Base-by-base conservation (phyloP, 495 filamentous ascomycete genomes). In the Elasticomyces elasticus region DNA sequence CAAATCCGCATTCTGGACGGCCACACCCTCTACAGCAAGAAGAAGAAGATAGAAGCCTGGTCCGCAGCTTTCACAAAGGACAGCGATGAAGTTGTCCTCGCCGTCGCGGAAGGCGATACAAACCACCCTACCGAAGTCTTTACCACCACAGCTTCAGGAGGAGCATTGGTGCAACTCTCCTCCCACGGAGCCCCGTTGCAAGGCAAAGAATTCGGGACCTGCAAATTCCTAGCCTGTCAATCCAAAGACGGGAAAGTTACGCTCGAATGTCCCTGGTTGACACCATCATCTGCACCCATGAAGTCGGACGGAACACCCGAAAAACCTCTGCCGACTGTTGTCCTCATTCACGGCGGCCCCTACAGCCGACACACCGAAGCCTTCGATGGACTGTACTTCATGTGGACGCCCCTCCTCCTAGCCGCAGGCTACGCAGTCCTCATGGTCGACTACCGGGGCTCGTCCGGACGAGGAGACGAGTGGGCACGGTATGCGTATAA, bases 271-370 rank as follows among this genome's bases (percentile, higher is more conserved):
- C 43, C 46, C 22, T 51, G 19, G 12, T 6, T 50, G 30, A 30
- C 40, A 7, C 56, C 55, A 1, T 28, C 43, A 27, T 10, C 43
- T 15, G 33, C 45, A 1, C 23, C 43, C 9, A 17, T 26, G 15
- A 20, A 42, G 2, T 2, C 20, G 1, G 27, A 42, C 47, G 30
- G 33, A n/a, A 51, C 33, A 23, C 54, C 52, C 25, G 7, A 15
- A n/a, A 57, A 46, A 44, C 61, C 65, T 15, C 53, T 59, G n/a
- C 60, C 68, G 43, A 66, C 66, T 13, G 52, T 64, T n/a, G 60
- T 70, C 37, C 50, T 64, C 31, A 55, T 64, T 44, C 68, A 70
- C 52, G 68, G 68, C 40, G 68, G 68, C 13, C 68, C 68, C 11
- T 58, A 66, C 56, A 45, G 22, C 26, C 61, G 68, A 33, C 43